Evolutionary conservation across 768 basidiomycete species (phyloP).

Genomic region (Porphyrellus cyaneotinctus): DNA sequence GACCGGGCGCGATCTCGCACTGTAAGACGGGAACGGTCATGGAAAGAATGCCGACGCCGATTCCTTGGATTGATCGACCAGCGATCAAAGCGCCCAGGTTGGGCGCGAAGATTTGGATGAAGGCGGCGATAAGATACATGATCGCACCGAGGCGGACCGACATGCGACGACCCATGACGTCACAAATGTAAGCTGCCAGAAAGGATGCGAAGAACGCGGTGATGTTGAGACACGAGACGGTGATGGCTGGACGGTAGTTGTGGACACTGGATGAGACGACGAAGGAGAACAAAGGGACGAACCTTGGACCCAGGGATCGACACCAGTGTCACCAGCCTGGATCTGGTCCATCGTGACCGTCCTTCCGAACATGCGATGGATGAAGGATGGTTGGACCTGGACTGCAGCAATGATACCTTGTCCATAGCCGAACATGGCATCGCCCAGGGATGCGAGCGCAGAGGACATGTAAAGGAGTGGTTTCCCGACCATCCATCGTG

Average conservation of each 20-base stretch:
- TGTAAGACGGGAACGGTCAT: slow-evolving; percentile 50
- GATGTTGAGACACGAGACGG: slow-evolving; percentile 46
- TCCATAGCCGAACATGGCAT: slow-evolving; percentile 54
- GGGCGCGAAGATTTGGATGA: slow-evolving; percentile 49
- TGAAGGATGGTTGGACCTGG: slow-evolving; percentile 51
- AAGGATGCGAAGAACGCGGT: slow-evolving; percentile 47
- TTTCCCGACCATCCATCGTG: slow-evolving; percentile 48
- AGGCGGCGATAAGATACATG: slow-evolving; percentile 46
- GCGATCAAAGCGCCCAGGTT: slow-evolving; percentile 38
- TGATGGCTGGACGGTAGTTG: slow-evolving; percentile 36
- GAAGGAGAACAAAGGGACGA: slow-evolving; percentile 2
- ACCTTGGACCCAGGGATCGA: slow-evolving; percentile 47
- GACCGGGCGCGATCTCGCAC: slow-evolving; percentile 45
- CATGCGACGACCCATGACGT: slow-evolving; percentile 47
- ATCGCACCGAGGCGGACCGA: slow-evolving; percentile 48
- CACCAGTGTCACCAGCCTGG: slow-evolving; percentile 39
- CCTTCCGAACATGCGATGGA: slow-evolving; percentile 44
- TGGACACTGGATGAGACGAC: not conserved
- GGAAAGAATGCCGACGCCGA: slow-evolving; percentile 49
- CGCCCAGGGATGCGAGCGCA: slow-evolving; percentile 51
- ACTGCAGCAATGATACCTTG: slow-evolving; percentile 50
- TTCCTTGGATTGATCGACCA: slow-evolving; percentile 45
- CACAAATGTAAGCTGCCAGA: slow-evolving; percentile 46
- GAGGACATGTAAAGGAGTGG: slow-evolving; percentile 48
- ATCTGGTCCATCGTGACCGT: slow-evolving; percentile 44